These are phyloP conservation scores for Verticillium nubilum DNA, from an alignment of 2,329 filamentous ascomycete species.

Conservation along the genomic window DNA sequence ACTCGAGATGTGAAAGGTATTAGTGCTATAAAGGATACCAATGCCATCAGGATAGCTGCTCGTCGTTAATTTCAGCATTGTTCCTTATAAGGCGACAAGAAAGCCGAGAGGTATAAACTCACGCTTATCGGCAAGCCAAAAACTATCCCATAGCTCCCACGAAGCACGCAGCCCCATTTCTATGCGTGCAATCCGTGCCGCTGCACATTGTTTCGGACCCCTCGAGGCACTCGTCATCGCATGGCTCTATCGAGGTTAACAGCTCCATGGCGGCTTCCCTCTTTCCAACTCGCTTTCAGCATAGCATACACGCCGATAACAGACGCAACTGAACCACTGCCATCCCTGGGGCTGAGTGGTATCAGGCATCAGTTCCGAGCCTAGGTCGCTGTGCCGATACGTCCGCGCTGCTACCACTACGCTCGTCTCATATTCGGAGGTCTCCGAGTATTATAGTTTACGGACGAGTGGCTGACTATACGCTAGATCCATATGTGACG, in stretches of 20 bases:
- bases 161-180: not conserved
- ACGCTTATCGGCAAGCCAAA: slow-evolving; percentile 7
- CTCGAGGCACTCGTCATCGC: not conserved
- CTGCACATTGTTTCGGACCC: not conserved
- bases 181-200: not conserved
- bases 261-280: not conserved
- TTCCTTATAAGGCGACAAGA: not conserved
- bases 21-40: slow-evolving; percentile 7
- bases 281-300: not conserved
- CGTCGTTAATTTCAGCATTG: not conserved
- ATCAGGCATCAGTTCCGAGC: not conserved
- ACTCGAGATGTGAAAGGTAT: slow-evolving; percentile 6
- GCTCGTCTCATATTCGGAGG: not conserved
- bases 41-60: slow-evolving; percentile 9
- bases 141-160: slow-evolving; percentile 8
- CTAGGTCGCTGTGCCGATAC: not conserved
- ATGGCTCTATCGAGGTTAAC: not conserved
- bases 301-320: not conserved
- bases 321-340: slow-evolving; percentile 6
- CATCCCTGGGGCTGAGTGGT: not conserved
- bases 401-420: no score
- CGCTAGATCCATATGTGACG: slow-evolving; percentile 18
- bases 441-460: not conserved
- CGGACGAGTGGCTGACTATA: slow-evolving; percentile 13
- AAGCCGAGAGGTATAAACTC: not conserved